A percentile compares a stretch with the other conserved stretches of the same genome.
Evolutionary conservation across 2,329 filamentous ascomycete species (phyloP).

Genomic region (Verticillium klebahnii): DNA sequence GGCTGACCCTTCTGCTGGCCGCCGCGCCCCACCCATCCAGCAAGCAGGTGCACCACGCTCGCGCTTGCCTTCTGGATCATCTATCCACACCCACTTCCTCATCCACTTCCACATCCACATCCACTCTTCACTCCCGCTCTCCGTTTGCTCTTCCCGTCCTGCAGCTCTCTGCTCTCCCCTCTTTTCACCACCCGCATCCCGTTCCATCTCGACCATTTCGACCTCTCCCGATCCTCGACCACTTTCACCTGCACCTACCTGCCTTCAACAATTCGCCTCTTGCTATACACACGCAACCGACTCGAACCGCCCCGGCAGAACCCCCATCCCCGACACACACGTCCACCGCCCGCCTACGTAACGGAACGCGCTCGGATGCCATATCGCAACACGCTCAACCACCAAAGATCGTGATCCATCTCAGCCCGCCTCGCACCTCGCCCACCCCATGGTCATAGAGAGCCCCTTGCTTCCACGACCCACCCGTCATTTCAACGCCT

Average conservation of each 20-base stretch:
- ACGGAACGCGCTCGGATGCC: not conserved
- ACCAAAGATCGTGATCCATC: conserved; percentile 6
- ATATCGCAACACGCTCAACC: not conserved
- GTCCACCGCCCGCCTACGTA: not conserved
- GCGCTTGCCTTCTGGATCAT: not conserved
- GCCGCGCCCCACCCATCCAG: not conserved
- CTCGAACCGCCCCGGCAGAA: not conserved
- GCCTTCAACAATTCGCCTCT: not conserved
- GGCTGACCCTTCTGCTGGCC: not conserved
- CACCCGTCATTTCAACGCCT: conserved; percentile 14
- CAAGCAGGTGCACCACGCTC: not conserved
- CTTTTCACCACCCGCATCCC: not conserved
- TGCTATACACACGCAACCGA: not conserved
- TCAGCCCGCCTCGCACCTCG: conserved; percentile 2
- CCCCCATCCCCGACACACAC: not conserved
- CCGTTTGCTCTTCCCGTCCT: not conserved
- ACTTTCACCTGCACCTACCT: no score
- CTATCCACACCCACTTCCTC: not conserved
- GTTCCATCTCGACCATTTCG: not conserved
- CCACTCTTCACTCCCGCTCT: not conserved
- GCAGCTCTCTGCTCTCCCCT: not conserved
- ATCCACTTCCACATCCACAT: not conserved
- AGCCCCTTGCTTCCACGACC: conserved; percentile 14
- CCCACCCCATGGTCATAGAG: conserved; percentile 10
- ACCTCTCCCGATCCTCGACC: no score